phyloP scores from a whole-genome alignment of 257 asterid species.

The Solanum chiquidenum region DNA sequence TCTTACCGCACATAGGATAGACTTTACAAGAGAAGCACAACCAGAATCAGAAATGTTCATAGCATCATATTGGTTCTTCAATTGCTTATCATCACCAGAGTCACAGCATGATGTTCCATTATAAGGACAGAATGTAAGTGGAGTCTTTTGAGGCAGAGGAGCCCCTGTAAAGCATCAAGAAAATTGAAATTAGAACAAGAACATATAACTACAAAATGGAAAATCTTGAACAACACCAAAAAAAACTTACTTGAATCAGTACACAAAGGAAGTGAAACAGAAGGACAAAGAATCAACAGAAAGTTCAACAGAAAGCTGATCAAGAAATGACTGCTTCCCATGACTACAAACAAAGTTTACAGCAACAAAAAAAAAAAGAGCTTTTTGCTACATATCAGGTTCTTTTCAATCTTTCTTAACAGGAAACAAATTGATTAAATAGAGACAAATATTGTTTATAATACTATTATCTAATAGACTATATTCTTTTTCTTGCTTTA shows the following conservation, averaged over 20 bases:
- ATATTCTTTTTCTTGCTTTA: not conserved
- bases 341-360: not conserved
- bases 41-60: constrained; percentile 60
- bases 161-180: constrained; percentile 35
- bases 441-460: not conserved
- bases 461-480: not conserved
- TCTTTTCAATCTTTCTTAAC: not conserved
- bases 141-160: constrained; percentile 34
- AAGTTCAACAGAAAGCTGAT: constrained; percentile 23
- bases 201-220: not conserved
- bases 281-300: constrained; percentile 46
- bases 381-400: not conserved
- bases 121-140: constrained; percentile 53
- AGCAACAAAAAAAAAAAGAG: not conserved
- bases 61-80: constrained; percentile 39
- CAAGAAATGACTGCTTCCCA: constrained; percentile 30
- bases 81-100: constrained; percentile 30
- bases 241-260: constrained; percentile 54
- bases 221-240: not conserved
- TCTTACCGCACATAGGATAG: constrained; percentile 77
- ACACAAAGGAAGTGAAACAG: constrained; percentile 47
- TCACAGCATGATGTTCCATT: constrained; percentile 71
- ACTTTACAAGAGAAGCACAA: constrained; percentile 65
- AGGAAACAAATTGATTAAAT: not conserved
- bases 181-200: not conserved